A percentile compares a stretch with the other conserved stretches of the same genome.
These are phyloP conservation scores for Punica granatum DNA, from an alignment of 345 rosid genomes.

Conservation along the genomic window DNA sequence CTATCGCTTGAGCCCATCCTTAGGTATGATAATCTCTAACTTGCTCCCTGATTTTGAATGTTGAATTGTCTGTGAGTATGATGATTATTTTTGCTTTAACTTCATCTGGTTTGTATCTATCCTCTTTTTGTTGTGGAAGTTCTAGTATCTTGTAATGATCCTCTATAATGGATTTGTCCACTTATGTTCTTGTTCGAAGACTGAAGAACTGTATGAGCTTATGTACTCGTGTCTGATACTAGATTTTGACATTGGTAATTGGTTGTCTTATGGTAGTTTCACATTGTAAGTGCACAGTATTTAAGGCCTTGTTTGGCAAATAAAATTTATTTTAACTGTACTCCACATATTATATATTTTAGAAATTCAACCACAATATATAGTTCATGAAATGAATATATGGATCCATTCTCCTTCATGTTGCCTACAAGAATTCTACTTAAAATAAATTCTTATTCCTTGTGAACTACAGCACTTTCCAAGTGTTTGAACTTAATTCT, in stretches of 20 bases:
- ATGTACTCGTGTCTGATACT: neutral
- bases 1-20: slow-evolving; percentile 87
- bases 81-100: neutral
- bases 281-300: neutral
- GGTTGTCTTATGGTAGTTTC: neutral
- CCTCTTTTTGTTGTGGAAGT: neutral
- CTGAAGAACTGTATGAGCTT: neutral
- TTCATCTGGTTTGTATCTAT: neutral
- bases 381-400: no score
- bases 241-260: neutral
- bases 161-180: neutral
- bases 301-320: no score
- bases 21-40: slow-evolving; percentile 32
- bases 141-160: neutral
- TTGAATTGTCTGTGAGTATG: neutral
- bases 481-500: neutral
- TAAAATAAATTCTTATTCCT: no score
- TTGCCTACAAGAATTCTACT: no score
- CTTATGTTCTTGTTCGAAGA: neutral
- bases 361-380: no score
- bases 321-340: no score
- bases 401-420: no score
- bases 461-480: neutral
- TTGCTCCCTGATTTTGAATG: neutral
- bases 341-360: no score